Conservation (phyloP, 176 grass and related monocot genomes). For the Oryza glaberrima region DNA sequence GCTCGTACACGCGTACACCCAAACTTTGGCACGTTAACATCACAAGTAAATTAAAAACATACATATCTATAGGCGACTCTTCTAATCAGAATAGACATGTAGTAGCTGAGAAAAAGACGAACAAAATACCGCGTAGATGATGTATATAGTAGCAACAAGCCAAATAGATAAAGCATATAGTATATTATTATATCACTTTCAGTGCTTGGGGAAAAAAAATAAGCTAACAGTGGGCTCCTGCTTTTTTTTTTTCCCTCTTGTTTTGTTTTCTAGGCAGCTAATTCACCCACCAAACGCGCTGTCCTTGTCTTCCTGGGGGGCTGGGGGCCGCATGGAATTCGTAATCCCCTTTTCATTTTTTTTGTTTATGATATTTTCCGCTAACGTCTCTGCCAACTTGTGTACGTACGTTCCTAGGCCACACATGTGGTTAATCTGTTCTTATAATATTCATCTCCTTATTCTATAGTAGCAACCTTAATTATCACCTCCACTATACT, state of each 20-base stretch:
- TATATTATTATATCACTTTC: not conserved
- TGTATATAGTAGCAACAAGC: not conserved
- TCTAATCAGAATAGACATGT: not conserved
- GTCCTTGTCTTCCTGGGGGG: not conserved
- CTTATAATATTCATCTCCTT: not conserved
- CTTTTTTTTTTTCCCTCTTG: not conserved
- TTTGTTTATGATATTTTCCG: not conserved
- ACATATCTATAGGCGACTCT: not conserved
- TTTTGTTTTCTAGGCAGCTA: not conserved
- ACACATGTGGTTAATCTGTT: not conserved
- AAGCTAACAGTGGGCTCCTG: too few species aligned
- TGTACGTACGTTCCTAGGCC: not conserved
- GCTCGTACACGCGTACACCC: too few species aligned
- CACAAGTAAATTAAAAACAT: not conserved
- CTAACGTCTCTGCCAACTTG: not conserved
- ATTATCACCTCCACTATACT: not conserved
- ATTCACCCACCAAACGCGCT: not conserved
- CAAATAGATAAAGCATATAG: not conserved
- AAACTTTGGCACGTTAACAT: not conserved
- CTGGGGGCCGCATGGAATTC: not conserved
- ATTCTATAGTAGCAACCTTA: not conserved
- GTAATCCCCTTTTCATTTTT: not conserved
- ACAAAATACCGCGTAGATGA: not conserved
- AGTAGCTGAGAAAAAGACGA: not conserved
- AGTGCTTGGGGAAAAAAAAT: not conserved